Percentiles rank a stretch among this genome's conserved stretches.
Evolutionary conservation across 177 flowering plant genomes (phyloP).

Genomic region (Tripterygium wilfordii): DNA sequence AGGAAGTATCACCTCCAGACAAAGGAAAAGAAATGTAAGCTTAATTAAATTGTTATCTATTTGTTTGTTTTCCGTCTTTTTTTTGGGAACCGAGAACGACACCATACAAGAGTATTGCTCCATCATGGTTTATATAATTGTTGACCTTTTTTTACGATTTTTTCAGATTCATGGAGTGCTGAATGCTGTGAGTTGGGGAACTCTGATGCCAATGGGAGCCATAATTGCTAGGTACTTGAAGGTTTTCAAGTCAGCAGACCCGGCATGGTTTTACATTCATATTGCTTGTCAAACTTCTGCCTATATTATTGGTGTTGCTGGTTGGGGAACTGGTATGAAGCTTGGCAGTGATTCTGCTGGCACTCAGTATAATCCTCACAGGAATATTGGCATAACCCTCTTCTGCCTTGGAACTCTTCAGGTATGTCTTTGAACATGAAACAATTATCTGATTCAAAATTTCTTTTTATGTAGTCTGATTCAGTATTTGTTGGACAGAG

Average conservation of each 20-base stretch:
- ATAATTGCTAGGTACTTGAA: slow-evolving; percentile 32
- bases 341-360: slow-evolving; percentile 33
- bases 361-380: slow-evolving; percentile 7
- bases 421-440: too few species aligned
- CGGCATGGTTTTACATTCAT: slow-evolving; percentile 41
- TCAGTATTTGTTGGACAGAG: too few species aligned
- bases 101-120: too few species aligned
- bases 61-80: too few species aligned
- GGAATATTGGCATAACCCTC: slow-evolving; percentile 48
- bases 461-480: too few species aligned
- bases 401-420: slow-evolving; percentile 53
- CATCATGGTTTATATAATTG: too few species aligned
- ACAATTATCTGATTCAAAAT: too few species aligned
- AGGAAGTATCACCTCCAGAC: slow-evolving; percentile 1
- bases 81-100: too few species aligned
- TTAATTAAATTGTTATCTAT: too few species aligned
- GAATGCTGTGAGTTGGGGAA: slow-evolving; percentile 38
- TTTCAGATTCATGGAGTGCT: slow-evolving; percentile 36
- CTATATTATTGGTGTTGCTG: slow-evolving; percentile 32
- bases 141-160: too few species aligned
- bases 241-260: slow-evolving; percentile 30
- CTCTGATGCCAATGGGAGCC: slow-evolving; percentile 29
- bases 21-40: slow-evolving; percentile 16
- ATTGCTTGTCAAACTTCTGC: slow-evolving; percentile 26
- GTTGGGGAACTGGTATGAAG: slow-evolving; percentile 35